phyloP scores from a whole-genome alignment of 441 rosid genomes.

The Jatropha podagrica region DNA sequence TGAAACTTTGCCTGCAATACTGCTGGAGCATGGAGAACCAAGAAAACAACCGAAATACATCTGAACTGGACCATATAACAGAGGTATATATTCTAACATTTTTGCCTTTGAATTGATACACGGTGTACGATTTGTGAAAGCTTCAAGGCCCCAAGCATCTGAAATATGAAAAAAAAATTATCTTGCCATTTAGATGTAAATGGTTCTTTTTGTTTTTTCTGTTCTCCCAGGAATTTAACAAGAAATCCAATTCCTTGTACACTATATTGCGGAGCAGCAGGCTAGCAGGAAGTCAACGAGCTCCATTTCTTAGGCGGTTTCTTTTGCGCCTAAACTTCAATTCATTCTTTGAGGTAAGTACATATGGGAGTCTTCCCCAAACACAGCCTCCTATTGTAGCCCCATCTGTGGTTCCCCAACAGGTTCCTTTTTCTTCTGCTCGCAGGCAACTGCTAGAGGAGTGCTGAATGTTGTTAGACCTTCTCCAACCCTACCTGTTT shows the following conservation, averaged over 20 bases:
- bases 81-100: slow-evolving; percentile 49
- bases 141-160: neutral
- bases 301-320: slow-evolving; percentile 94
- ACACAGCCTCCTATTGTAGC: neutral
- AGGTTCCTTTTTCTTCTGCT: slow-evolving; percentile 17
- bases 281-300: slow-evolving; percentile 95
- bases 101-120: neutral
- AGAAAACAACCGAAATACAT: slow-evolving; percentile 69
- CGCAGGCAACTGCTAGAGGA: slow-evolving; percentile 83
- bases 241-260: slow-evolving; percentile 89
- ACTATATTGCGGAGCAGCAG: slow-evolving; percentile 90
- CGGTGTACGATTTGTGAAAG: neutral
- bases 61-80: slow-evolving; percentile 77
- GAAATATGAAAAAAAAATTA: neutral
- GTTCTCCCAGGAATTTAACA: slow-evolving; percentile 76
- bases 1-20: slow-evolving; percentile 95
- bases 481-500: slow-evolving; percentile 56
- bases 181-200: slow-evolving; percentile 8
- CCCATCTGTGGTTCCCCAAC: slow-evolving; percentile 4
- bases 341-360: slow-evolving; percentile 81
- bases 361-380: neutral
- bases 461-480: slow-evolving; percentile 81
- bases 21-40: slow-evolving; percentile 98
- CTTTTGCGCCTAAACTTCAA: slow-evolving; percentile 89
- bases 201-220: neutral